Evolutionary conservation across 2,329 filamentous ascomycete species (phyloP).

Genomic region (Orbilia javanica): DNA sequence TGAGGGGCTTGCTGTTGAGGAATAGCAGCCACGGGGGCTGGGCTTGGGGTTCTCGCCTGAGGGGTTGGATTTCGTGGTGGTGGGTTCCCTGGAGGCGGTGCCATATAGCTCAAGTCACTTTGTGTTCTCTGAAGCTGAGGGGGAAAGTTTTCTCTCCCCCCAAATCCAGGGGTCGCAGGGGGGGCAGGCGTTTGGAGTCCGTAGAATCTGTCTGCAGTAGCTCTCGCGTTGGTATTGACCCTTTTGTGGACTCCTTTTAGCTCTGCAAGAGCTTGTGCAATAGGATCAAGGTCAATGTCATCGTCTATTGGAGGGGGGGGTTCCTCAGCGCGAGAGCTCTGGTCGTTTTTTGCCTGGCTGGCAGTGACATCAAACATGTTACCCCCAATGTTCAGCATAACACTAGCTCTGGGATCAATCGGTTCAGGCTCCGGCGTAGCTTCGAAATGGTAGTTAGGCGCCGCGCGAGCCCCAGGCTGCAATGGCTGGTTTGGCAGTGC

Average conservation of each 20-base stretch:
- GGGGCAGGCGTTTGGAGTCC: conserved; percentile 87
- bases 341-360: conserved; percentile 40
- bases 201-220: conserved; percentile 95
- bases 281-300: conserved; percentile 75
- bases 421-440: conserved; percentile 77
- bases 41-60: conserved; percentile 59
- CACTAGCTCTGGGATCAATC: conserved; percentile 89
- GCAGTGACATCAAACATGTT: conserved; percentile 93
- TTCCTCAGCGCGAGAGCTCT: conserved; percentile 64
- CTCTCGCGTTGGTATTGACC: conserved; percentile 71
- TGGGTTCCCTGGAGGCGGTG: conserved; percentile 61
- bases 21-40: conserved; percentile 1
- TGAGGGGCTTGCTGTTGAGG: conserved; percentile 8
- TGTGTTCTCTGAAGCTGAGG: conserved; percentile 32
- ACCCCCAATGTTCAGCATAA: conserved; percentile 93
- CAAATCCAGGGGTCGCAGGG: conserved; percentile 64
- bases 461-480: conserved; percentile 51
- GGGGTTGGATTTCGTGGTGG: conserved; percentile 66
- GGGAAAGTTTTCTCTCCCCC: conserved; percentile 55
- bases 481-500: conserved; percentile 22
- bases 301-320: conserved; percentile 41
- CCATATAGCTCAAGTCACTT: conserved; percentile 49
- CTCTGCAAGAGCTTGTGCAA: conserved; percentile 90
- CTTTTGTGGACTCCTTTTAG: conserved; percentile 89
- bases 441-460: conserved; percentile 63